Percentiles rank a stretch among this genome's conserved stretches.
These are phyloP conservation scores for Rhododendron vialii DNA, from an alignment of 148 eudicot genomes.

Conservation along the genomic window DNA sequence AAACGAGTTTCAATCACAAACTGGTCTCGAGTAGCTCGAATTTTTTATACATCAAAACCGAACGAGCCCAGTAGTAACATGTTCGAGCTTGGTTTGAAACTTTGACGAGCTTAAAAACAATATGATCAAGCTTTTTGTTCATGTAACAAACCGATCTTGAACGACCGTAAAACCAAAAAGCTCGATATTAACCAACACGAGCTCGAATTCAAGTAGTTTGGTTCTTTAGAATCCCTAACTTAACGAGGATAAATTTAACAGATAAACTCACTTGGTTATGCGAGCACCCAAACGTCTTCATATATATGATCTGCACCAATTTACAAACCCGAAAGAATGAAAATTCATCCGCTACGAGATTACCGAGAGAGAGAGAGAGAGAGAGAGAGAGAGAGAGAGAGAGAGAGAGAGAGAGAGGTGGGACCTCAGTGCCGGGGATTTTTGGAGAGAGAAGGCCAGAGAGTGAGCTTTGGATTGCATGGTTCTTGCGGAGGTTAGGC, in stretches of 20 bases:
- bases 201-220: neutral
- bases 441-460: slow-evolving; percentile 34
- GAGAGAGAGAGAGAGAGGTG: neutral
- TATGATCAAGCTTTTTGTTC: neutral
- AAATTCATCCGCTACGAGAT: neutral
- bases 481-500: slow-evolving; percentile 14
- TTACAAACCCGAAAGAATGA: neutral
- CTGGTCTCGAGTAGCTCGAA: neutral
- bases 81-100: neutral
- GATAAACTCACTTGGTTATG: slow-evolving; percentile 70
- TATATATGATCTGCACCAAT: slow-evolving; percentile 66
- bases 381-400: neutral
- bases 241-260: neutral
- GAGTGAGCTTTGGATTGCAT: slow-evolving; percentile 36
- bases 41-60: neutral
- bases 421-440: slow-evolving; percentile 93
- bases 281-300: slow-evolving; percentile 95
- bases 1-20: neutral
- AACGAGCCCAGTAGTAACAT: neutral
- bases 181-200: neutral
- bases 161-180: neutral
- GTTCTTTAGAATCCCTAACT: neutral
- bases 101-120: neutral
- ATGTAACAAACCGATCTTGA: neutral
- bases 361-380: neutral